Base-by-base conservation (phyloP, 1,284 basidiomycete species). In the Schizopora paradoxa region DNA sequence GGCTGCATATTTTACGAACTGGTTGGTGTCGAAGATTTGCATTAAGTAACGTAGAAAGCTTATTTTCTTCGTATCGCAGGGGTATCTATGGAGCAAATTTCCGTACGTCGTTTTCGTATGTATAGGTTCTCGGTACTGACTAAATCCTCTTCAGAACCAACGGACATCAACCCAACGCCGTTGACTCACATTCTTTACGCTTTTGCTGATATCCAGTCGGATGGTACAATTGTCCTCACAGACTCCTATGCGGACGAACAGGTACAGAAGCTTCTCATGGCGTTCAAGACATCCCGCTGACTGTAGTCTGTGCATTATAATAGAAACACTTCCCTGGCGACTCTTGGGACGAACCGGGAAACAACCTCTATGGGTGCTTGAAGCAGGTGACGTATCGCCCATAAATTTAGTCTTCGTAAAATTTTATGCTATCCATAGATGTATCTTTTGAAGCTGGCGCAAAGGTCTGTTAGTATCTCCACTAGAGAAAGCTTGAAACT, bases 171-270 rank as follows among this genome's bases (percentile, higher is more conserved):
- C 43, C 67, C 62, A 46, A 66, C 61, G 49, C 77, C 69, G 62
- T 75, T 78, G 65, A 76, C 76, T 51, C 90, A 93, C 58, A 78
- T 96, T 57, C 69, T 93, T 18, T 95, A 95, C 59, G 66, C 81
- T 2, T 96, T 96, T 58, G 91, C 86, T 40, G 90, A 94, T 62
- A 75, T 86, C 42, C 76, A 81, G 47, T 64, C 79, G 16, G 69
- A 74, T 21, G 90, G 89, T 1, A 67, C 66, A 26, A 82, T 89
- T 51, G 63, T 60, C 25, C 71, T 95, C 27, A 89, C 86, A 1
- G 91, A 95, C 60, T 62, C 73, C 1, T 94, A 86, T 69, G 84
- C 90, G 2, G 91, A 94, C 60, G 77, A 87, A 58, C 73, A 89
- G 72, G 85, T 85, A 55, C 48, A n/a, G n/a, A 67, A 52, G 4